A percentile compares a stretch with the other conserved stretches of the same genome.
Evolutionary conservation across 768 basidiomycete genomes (phyloP).

Genomic region (Leucosporidium yakuticum): DNA sequence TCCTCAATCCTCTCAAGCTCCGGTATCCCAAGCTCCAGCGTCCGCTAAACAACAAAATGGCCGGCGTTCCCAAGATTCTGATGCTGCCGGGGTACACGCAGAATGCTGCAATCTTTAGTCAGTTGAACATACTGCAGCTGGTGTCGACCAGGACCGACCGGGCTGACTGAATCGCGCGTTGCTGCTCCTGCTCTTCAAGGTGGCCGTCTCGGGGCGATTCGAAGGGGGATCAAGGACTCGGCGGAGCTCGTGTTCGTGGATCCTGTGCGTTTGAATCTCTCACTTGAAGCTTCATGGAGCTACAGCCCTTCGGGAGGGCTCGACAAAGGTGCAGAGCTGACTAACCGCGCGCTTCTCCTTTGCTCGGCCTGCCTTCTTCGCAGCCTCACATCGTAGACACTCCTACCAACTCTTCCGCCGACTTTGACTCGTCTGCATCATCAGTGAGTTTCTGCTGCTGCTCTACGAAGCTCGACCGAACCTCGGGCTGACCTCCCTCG

Average conservation of each 20-base stretch:
- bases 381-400: slow-evolving; percentile 28
- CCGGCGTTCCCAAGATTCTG: slow-evolving; percentile 15
- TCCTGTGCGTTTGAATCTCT: slow-evolving; percentile 11
- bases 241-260: slow-evolving; percentile 33
- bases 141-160: not conserved
- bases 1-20: no score
- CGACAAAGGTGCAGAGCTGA: no score
- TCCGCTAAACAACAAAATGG: not conserved
- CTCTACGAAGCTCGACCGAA: no score
- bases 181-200: slow-evolving; percentile 5
- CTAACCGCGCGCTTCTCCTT: not conserved
- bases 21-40: not conserved
- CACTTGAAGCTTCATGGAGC: not conserved
- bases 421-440: slow-evolving; percentile 28
- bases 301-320: no score
- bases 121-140: not conserved
- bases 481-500: no score
- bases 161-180: not conserved
- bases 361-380: no score
- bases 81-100: slow-evolving; percentile 26
- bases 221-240: slow-evolving; percentile 22
- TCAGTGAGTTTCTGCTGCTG: not conserved
- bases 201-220: slow-evolving; percentile 10
- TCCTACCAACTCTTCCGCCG: slow-evolving; percentile 23
- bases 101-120: slow-evolving; percentile 22